phyloP scores from a whole-genome alignment of 352 stramenopile genomes.

The Globisporangium solare region DNA sequence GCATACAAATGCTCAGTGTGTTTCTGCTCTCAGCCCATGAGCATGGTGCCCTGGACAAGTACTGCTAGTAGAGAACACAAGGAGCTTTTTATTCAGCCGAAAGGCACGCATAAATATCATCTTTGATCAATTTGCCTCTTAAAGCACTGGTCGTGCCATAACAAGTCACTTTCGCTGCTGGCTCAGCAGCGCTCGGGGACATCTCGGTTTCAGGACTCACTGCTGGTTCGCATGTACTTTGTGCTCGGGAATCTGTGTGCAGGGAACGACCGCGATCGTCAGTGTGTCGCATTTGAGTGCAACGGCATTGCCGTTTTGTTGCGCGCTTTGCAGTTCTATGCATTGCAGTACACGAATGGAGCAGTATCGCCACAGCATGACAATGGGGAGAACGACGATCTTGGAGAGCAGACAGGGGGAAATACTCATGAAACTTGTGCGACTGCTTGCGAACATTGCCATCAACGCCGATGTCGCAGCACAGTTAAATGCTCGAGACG shows the following conservation, averaged over 20 bases:
- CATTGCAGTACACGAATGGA: slow-evolving; percentile 22
- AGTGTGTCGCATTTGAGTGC: slow-evolving; percentile 29
- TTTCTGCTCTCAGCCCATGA: no score
- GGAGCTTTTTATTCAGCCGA: no score
- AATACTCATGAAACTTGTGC: slow-evolving; percentile 79
- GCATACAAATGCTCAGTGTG: no score
- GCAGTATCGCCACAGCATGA: not conserved
- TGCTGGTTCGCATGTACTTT: slow-evolving; percentile 79
- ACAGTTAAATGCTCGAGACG: slow-evolving; percentile 28
- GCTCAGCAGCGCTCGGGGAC: slow-evolving; percentile 30
- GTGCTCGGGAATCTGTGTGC: slow-evolving; percentile 85
- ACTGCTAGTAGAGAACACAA: no score
- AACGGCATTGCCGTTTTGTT: slow-evolving; percentile 34
- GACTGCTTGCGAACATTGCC: slow-evolving; percentile 73
- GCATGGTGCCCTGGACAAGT: no score
- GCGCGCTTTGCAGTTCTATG: slow-evolving; percentile 40
- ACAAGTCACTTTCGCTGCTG: slow-evolving; percentile 28
- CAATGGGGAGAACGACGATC: not conserved
- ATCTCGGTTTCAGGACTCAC: slow-evolving; percentile 35
- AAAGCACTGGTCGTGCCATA: no score
- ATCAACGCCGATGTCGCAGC: slow-evolving; percentile 70
- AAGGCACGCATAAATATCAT: no score
- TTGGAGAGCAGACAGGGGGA: slow-evolving; percentile 34
- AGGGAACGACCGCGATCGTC: slow-evolving; percentile 73
- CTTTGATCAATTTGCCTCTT: no score